These are phyloP conservation scores for Quercus mongolica DNA, from an alignment of 306 rosid genomes.

Conservation along the genomic window DNA sequence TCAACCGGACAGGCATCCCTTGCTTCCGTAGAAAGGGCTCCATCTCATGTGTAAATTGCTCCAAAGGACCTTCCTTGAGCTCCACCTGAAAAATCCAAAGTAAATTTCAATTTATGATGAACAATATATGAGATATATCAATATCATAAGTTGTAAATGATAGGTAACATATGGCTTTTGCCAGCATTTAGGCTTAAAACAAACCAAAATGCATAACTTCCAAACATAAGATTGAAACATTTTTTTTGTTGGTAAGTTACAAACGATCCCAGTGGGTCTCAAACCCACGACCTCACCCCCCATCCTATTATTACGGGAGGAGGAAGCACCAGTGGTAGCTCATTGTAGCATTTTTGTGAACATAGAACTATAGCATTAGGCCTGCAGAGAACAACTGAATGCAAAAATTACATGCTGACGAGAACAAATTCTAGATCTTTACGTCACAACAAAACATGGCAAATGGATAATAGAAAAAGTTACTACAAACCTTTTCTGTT, in stretches of 20 bases:
- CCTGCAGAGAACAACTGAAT: background rate
- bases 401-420: background rate
- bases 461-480: background rate
- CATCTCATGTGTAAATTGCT: constrained; percentile 93
- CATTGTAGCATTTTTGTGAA: too few species aligned
- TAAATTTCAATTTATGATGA: background rate
- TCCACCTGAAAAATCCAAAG: constrained; percentile 57
- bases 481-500: constrained; percentile 54
- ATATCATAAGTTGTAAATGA: too few species aligned
- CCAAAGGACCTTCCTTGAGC: constrained; percentile 93
- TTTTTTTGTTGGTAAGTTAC: too few species aligned
- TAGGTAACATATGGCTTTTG: background rate
- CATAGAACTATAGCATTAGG: background rate
- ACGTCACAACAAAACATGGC: background rate
- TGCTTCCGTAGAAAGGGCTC: constrained; percentile 93
- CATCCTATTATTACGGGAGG: too few species aligned
- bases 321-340: too few species aligned
- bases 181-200: background rate
- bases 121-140: background rate
- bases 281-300: too few species aligned
- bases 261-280: too few species aligned
- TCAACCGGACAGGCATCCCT: constrained; percentile 96
- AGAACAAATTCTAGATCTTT: background rate
- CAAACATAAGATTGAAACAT: background rate
- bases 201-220: background rate